Base-by-base conservation (phyloP, 148 eudicot species). In the Amaranthus hypochondriacus region DNA sequence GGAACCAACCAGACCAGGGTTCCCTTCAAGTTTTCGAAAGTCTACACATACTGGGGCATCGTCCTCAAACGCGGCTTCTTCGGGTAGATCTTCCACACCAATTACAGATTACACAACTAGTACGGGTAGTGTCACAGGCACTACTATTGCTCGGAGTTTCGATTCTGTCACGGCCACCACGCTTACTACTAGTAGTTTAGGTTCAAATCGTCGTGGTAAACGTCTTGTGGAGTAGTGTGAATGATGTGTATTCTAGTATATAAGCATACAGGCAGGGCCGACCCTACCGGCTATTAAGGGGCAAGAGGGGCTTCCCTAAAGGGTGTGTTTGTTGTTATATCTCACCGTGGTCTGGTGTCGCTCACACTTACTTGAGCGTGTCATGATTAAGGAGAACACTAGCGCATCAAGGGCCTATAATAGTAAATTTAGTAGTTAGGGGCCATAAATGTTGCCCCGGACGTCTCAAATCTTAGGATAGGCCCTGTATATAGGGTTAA, bases 1-100 rank as follows among this genome's bases (percentile, higher is more conserved):
- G 65, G 93, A 89, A 63, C 98, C 98, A 9, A 86, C 82, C 5
- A 79, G 87, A 61, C 98, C 98, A 3, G 97, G 96, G 53, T 86
- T 72, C 48, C 83, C 86, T 62, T 72, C 88, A 46, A 75, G 90
- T 58, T 80, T 86, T 53, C 84, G 89, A 28, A 82, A 83, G 79
- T 21, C 80, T 28, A 84, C 71, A 42, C 77, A 78, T 54, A 75
- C 82, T 9, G 70, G 52, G 53, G 68, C 65, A 6, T 85, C 87
- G 21, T 72, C 85, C 1, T 83, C 96, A 9, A 72, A 84, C 15
- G 67, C 86, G 28, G 81, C 82, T 58, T 76, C 67, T 63, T 78
- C 85, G 0, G 81, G 82, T 49, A 72, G 57, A 10, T 83, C 86
- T 14, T 74, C 81, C 50, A 49, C 87, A 10, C 39, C 74, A 4